phyloP scores from a whole-genome alignment of 495 filamentous ascomycete species.

The Umbilicaria muhlenbergii region DNA sequence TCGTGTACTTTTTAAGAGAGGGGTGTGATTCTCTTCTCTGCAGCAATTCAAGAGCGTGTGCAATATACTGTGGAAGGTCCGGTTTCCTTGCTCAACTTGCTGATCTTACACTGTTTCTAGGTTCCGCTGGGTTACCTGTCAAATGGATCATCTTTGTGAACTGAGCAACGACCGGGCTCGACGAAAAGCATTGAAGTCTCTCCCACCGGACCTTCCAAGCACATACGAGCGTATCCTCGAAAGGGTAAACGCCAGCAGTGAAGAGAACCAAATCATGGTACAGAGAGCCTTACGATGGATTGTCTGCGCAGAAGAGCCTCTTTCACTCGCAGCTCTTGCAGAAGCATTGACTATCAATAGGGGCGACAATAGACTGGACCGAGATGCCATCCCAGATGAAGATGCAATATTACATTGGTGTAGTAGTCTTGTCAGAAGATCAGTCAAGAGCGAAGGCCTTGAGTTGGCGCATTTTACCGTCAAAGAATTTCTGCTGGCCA shows the following conservation, averaged over 20 bases:
- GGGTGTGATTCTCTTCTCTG: too few relatives aligned
- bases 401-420: slow-evolving; percentile 15
- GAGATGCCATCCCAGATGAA: slow-evolving; percentile 8
- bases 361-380: slow-evolving; percentile 6
- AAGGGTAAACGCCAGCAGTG: slow-evolving; percentile 12
- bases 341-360: slow-evolving; percentile 12
- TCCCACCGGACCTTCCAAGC: slow-evolving; percentile 17
- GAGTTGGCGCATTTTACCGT: slow-evolving; percentile 23
- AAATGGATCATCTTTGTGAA: slow-evolving; percentile 23
- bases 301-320: neutral
- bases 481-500: slow-evolving; percentile 16
- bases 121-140: slow-evolving; percentile 27
- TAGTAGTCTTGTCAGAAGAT: slow-evolving; percentile 19
- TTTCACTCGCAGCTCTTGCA: slow-evolving; percentile 9
- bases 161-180: slow-evolving; percentile 15
- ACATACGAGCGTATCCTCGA: slow-evolving; percentile 22
- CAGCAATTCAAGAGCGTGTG: too few relatives aligned
- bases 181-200: slow-evolving; percentile 14
- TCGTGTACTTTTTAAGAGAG: too few relatives aligned
- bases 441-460: slow-evolving; percentile 2
- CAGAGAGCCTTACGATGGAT: slow-evolving; percentile 14
- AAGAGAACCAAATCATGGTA: slow-evolving; percentile 6
- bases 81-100: too few relatives aligned
- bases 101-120: slow-evolving; percentile 2
- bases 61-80: too few relatives aligned